Evolutionary conservation across 257 asterid genomes (phyloP).

Genomic region (Asclepias syriaca): DNA sequence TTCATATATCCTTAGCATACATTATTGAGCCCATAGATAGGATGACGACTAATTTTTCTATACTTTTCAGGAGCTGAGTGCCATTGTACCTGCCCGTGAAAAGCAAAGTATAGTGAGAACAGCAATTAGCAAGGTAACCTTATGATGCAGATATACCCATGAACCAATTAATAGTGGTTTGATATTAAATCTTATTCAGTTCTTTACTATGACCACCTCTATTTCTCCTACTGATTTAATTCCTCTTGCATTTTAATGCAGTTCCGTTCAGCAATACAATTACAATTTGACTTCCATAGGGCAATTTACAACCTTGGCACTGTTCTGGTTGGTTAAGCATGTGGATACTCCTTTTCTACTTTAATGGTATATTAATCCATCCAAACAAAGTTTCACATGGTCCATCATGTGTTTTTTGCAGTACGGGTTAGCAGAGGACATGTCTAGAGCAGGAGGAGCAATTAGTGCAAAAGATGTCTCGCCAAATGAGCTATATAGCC

Average conservation of each 20-base stretch:
- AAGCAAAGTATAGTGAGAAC: slow-evolving; percentile 85
- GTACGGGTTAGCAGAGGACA: slow-evolving; percentile 98
- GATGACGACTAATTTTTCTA: slow-evolving; percentile 2
- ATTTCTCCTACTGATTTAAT: slow-evolving; percentile 12
- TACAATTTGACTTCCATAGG: slow-evolving; percentile 98
- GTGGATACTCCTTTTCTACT: not conserved
- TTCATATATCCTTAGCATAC: slow-evolving; percentile 3
- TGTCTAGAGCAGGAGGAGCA: slow-evolving; percentile 87
- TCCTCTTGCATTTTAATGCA: slow-evolving; percentile 31
- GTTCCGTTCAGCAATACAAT: slow-evolving; percentile 95
- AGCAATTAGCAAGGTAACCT: slow-evolving; percentile 84
- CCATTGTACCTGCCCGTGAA: slow-evolving; percentile 98
- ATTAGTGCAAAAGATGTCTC: slow-evolving; percentile 60
- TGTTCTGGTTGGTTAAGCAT: slow-evolving; percentile 69
- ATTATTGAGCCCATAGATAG: not conserved
- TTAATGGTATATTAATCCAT: not conserved
- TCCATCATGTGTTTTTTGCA: slow-evolving; percentile 36
- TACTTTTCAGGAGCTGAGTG: slow-evolving; percentile 87
- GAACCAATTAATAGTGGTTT: not conserved
- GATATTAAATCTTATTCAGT: not conserved
- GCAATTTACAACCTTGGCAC: slow-evolving; percentile 99
- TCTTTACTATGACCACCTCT: not conserved
- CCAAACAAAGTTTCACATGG: not conserved
- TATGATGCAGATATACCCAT: not conserved
- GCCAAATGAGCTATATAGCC: slow-evolving; percentile 92